phyloP scores from a whole-genome alignment of 306 rosid species.

The Prinsepia uniflora region DNA sequence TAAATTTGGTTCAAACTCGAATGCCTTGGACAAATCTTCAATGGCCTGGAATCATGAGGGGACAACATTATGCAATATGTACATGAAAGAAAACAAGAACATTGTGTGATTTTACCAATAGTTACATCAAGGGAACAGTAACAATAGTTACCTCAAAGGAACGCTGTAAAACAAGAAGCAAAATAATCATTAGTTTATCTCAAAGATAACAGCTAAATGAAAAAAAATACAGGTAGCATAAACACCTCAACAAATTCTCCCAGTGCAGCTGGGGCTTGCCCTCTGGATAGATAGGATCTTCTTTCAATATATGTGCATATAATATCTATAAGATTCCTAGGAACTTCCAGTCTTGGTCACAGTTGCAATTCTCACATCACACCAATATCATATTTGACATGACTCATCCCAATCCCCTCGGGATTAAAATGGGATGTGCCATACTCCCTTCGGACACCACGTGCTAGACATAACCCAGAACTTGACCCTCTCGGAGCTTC shows the following conservation, averaged over 20 bases:
- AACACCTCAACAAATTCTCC: slow-evolving; percentile 83
- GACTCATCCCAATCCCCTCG: too few relatives aligned
- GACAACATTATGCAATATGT: slow-evolving; percentile 17
- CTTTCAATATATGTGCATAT: slow-evolving; percentile 68
- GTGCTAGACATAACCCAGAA: too few relatives aligned
- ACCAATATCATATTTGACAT: too few relatives aligned
- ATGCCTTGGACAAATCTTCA: slow-evolving; percentile 81
- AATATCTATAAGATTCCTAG: not conserved
- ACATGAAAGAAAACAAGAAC: slow-evolving; percentile 24
- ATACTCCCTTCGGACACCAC: too few relatives aligned
- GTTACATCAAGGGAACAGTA: not conserved
- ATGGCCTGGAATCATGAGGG: slow-evolving; percentile 57
- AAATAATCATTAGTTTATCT: slow-evolving; percentile 9
- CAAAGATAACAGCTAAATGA: not conserved
- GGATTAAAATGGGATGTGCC: too few relatives aligned
- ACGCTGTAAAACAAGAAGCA: slow-evolving; percentile 12
- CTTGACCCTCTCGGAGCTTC: too few relatives aligned
- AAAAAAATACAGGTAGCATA: slow-evolving; percentile 10
- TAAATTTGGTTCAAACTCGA: slow-evolving; percentile 74
- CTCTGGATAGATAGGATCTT: slow-evolving; percentile 85
- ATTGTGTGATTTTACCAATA: not conserved
- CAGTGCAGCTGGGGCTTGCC: slow-evolving; percentile 96
- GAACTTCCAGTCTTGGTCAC: too few relatives aligned
- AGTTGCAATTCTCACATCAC: too few relatives aligned
- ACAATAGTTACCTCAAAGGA: too few relatives aligned